A percentile compares a stretch with the other conserved stretches of the same genome.
These are phyloP conservation scores for Vararia minispora DNA, from an alignment of 768 basidiomycete genomes.

Conservation along the genomic window DNA sequence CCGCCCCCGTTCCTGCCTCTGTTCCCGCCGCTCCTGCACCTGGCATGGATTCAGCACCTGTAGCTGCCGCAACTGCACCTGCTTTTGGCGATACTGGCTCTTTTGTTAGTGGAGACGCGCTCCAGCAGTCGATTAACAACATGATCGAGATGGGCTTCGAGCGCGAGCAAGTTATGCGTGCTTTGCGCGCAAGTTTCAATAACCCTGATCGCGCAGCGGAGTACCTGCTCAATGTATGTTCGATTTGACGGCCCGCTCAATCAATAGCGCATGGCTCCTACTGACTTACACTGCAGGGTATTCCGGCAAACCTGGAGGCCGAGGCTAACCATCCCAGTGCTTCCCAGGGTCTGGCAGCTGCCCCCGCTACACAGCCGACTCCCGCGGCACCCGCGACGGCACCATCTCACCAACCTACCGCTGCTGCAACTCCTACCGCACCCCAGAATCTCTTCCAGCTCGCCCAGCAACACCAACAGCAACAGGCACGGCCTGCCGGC, in stretches of 20 bases:
- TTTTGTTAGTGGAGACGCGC: conserved; percentile 66
- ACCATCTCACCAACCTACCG: conserved; percentile 23
- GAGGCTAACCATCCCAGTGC: conserved; percentile 33
- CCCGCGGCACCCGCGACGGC: conserved; percentile 26
- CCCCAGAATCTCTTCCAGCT: conserved; percentile 88
- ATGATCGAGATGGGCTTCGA: conserved; percentile 95
- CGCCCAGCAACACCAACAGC: conserved; percentile 63
- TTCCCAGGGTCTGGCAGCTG: conserved; percentile 17
- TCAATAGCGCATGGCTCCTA: too few species aligned
- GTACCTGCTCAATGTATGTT: conserved; percentile 85
- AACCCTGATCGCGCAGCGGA: conserved; percentile 98
- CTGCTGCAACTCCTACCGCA: conserved; percentile 26
- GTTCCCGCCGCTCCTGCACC: conserved; percentile 21
- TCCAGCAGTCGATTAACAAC: conserved; percentile 68
- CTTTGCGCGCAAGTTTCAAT: conserved; percentile 89
- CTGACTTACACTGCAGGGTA: conserved; percentile 51
- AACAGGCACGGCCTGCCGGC: conserved; percentile 24
- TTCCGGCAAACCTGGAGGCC: conserved; percentile 57
- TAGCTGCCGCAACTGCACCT: conserved; percentile 20
- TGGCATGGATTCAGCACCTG: too few species aligned
- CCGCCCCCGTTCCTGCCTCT: conserved; percentile 22
- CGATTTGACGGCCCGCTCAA: too few species aligned
- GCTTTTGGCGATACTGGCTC: conserved; percentile 37
- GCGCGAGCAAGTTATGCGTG: conserved; percentile 72
- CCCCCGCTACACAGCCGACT: conserved; percentile 20